A percentile compares a stretch with the other conserved stretches of the same genome.
Conservation (phyloP, 495 filamentous ascomycete genomes). For the Hypoxylon lenormandii region DNA sequence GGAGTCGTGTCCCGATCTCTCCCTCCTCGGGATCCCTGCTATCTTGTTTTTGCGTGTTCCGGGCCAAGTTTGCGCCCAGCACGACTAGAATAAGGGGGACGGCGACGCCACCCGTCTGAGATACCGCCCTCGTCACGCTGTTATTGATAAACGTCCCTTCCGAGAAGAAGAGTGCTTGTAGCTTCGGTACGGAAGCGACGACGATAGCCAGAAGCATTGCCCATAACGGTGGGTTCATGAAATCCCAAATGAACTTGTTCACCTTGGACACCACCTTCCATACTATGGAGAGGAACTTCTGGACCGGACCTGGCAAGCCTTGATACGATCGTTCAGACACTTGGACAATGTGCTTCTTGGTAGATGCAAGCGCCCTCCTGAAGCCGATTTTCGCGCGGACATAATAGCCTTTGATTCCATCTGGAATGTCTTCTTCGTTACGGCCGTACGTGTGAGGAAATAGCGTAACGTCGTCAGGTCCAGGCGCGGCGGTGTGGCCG, state of each 20-base stretch:
- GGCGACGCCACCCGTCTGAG: constrained; percentile 86
- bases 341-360: constrained; percentile 50
- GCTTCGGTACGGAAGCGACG: constrained; percentile 85
- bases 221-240: constrained; percentile 99
- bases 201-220: constrained; percentile 91
- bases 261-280: constrained; percentile 63
- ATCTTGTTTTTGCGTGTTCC: constrained; percentile 74
- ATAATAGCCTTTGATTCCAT: constrained; percentile 51
- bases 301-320: constrained; percentile 69
- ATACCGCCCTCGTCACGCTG: constrained; percentile 88
- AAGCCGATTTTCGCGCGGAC: constrained; percentile 41
- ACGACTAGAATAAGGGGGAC: constrained; percentile 97
- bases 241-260: constrained; percentile 77
- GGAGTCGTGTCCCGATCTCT: constrained; percentile 75
- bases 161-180: constrained; percentile 87
- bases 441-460: constrained; percentile 59
- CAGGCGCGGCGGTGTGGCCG: constrained; percentile 22
- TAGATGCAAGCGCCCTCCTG: constrained; percentile 49
- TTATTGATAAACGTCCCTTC: constrained; percentile 91
- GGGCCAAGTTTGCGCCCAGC: constrained; percentile 88
- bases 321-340: constrained; percentile 42
- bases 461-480: constrained; percentile 55
- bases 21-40: constrained; percentile 74
- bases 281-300: constrained; percentile 64
- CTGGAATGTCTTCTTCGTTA: constrained; percentile 51